Base-by-base conservation (phyloP, 1,139 yeast genomes). In the Taphrina betulina region DNA sequence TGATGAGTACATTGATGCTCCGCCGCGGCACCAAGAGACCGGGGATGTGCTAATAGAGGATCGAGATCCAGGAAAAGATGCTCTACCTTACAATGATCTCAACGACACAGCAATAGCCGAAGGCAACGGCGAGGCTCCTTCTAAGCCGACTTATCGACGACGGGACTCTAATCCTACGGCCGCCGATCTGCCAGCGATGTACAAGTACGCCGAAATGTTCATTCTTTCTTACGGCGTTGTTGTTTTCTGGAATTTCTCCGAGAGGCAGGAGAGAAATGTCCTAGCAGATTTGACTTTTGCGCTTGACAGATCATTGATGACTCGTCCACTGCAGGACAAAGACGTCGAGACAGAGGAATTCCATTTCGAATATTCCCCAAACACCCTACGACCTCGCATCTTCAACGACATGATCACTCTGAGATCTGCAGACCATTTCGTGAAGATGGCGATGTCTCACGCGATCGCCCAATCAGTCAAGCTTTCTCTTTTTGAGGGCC, bases 401-500 rank as follows among this genome's bases (percentile, higher is more conserved):
- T 90, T 84, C 70, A 92, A 92, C 68, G 98, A 92, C 71, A 86
- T 92, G 85, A 85, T 92, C 62, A 89, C 97, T 0, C 72, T 92
- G 45, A 76, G 95, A 53, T 83, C 92, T 1, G 95, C 95, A 3
- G 96, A 90, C 68, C 97, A 90, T 34, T 77, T 92, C 67, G 88
- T 89, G 64, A 90, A 94, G 67, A 73, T 92, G 58, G 87, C 97
- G 7, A 81, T 92, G 80, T 87, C 96, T 1, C 96, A 92, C 70
- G 96, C 98, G 1, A 87, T 92, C 61, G 96, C 97, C 0, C 98
- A 92, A 70, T 90, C 95, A 63, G 89, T 97, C 0, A 92, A 90
- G 68, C 72, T 92, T 29, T 85, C 95, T 40, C 73, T 92, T 55
- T 92, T 92, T 71, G 98, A 92, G 68, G 86, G 95, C 50, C 75